phyloP scores from a whole-genome alignment of 2,329 filamentous ascomycete genomes.

The Talaromyces funiculosus region DNA sequence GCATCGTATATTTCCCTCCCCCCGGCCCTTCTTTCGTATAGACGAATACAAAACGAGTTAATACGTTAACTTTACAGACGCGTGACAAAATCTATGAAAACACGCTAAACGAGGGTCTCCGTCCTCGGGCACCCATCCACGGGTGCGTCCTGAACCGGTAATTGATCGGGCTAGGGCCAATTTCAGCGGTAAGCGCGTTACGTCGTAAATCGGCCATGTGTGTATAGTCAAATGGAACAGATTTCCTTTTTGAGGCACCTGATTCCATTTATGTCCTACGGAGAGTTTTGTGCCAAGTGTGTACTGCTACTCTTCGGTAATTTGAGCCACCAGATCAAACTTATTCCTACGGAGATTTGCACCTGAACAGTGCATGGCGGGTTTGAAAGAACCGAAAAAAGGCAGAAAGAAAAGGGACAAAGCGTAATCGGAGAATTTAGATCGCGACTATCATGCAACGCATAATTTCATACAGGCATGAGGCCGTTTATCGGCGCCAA shows the following conservation, averaged over 20 bases:
- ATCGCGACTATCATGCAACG: background rate
- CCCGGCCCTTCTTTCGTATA: background rate
- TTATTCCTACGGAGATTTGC: no score
- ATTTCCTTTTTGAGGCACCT: background rate
- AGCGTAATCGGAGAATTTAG: background rate
- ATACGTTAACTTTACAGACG: background rate
- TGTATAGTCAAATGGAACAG: background rate
- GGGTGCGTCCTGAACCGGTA: no score
- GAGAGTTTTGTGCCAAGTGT: background rate
- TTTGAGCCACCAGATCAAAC: background rate
- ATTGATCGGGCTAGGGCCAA: background rate
- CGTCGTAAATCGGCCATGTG: background rate
- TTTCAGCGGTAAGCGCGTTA: slow-evolving; percentile 4
- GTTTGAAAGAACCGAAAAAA: background rate
- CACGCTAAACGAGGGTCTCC: background rate
- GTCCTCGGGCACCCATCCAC: background rate
- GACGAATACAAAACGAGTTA: background rate
- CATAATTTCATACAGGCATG: background rate
- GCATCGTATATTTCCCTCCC: background rate
- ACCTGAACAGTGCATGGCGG: no score
- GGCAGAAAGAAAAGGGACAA: background rate
- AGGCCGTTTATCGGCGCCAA: background rate
- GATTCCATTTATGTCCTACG: no score
- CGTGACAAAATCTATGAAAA: background rate
- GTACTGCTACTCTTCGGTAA: background rate